Evolutionary conservation across 2,329 filamentous ascomycete genomes (phyloP).

Genomic region (Fusarium mangiferae): DNA sequence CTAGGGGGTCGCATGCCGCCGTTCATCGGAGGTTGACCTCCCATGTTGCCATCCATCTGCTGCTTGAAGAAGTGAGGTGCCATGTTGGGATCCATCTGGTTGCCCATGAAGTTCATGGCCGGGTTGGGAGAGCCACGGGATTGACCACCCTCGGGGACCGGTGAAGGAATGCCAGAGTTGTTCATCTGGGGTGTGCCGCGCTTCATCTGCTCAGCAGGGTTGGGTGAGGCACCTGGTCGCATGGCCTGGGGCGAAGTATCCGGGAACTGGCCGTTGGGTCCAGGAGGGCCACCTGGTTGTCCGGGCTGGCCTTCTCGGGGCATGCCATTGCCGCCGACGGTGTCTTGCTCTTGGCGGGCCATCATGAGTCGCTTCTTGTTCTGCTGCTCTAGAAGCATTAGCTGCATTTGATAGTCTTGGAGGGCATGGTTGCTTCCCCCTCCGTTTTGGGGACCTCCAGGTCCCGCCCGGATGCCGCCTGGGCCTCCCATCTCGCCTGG

Average conservation of each 20-base stretch:
- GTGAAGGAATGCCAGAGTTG: constrained; percentile 75
- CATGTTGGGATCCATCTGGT: constrained; percentile 71
- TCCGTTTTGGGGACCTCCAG: constrained; percentile 58
- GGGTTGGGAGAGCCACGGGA: constrained; percentile 73
- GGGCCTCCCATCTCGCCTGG: constrained; percentile 67
- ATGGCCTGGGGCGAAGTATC: constrained; percentile 76
- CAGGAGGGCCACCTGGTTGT: constrained; percentile 60
- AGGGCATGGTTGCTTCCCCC: constrained; percentile 78
- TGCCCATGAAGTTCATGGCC: constrained; percentile 70
- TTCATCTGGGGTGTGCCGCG: constrained; percentile 80
- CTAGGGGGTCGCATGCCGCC: constrained; percentile 73
- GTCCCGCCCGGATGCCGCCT: constrained; percentile 67
- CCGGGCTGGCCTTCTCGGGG: constrained; percentile 63
- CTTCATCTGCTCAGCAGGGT: constrained; percentile 82
- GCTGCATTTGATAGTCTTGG: constrained; percentile 89
- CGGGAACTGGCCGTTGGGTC: constrained; percentile 73
- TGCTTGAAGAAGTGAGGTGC: constrained; percentile 69
- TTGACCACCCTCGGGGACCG: constrained; percentile 74
- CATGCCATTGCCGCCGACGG: constrained; percentile 57
- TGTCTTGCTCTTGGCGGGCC: constrained; percentile 83
- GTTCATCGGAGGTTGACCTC: constrained; percentile 63
- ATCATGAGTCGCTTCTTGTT: constrained; percentile 88
- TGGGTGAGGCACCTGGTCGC: constrained; percentile 78
- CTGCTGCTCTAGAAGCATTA: constrained; percentile 88
- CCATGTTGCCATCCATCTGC: constrained; percentile 60